Percentiles rank a stretch among this genome's conserved stretches.
phyloP scores from a whole-genome alignment of 2,329 filamentous ascomycete genomes.

The Monilinia laxa region DNA sequence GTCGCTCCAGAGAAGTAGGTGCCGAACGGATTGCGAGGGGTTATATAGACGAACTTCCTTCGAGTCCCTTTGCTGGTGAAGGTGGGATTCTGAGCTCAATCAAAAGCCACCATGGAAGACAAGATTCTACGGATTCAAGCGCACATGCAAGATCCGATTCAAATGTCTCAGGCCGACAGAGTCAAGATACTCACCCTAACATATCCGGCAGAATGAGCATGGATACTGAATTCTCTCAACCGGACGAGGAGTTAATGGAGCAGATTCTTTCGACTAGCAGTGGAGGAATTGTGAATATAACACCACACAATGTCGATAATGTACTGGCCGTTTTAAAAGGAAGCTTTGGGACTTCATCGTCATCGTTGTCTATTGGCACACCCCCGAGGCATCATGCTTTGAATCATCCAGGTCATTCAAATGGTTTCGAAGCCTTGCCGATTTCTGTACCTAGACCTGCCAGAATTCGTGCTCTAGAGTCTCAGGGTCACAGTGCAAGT shows the following conservation, averaged over 20 bases:
- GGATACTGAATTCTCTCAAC: conserved; percentile 5
- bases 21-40: background rate
- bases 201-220: background rate
- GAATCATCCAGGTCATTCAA: background rate
- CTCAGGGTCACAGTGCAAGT: background rate
- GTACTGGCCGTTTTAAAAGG: conserved; percentile 15
- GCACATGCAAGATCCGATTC: background rate
- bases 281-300: background rate
- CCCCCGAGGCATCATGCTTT: background rate
- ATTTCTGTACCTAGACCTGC: background rate
- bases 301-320: conserved; percentile 1
- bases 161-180: background rate
- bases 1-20: background rate
- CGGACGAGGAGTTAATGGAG: background rate
- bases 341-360: background rate
- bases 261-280: background rate
- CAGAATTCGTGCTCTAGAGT: background rate
- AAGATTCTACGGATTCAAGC: background rate
- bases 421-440: background rate
- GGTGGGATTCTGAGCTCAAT: background rate
- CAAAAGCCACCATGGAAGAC: background rate
- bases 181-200: background rate
- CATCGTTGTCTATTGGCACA: background rate
- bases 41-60: background rate
- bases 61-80: background rate